These are phyloP conservation scores for Sideroxylon spinosum DNA, from an alignment of 179 eudicot genomes.

Conservation along the genomic window DNA sequence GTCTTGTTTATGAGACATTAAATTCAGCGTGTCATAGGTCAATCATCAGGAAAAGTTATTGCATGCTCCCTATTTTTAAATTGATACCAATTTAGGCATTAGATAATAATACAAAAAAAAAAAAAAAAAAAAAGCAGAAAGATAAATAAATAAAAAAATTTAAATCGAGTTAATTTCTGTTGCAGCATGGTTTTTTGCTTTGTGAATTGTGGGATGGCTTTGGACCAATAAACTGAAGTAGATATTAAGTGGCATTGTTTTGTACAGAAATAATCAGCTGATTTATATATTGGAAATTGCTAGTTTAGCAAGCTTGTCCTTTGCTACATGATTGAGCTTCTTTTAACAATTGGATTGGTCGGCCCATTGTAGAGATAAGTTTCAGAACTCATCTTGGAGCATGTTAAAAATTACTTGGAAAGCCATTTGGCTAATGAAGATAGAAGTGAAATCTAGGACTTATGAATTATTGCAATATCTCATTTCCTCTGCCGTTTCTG, in stretches of 20 bases:
- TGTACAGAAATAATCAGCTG: not conserved
- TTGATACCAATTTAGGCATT: not conserved
- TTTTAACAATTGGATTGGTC: not conserved
- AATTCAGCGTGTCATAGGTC: not conserved
- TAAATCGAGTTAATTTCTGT: not conserved
- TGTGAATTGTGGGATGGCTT: not conserved
- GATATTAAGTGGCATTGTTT: not conserved
- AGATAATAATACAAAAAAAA: not conserved
- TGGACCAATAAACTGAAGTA: not conserved
- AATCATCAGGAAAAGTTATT: not conserved
- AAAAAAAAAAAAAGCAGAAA: not conserved
- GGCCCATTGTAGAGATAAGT: not conserved
- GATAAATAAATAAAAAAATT: not conserved
- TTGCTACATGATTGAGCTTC: not conserved
- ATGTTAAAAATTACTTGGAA: not conserved
- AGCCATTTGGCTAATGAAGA: not conserved
- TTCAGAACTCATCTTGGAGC: not conserved
- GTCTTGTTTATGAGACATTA: not conserved
- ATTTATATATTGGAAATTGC: too few relatives aligned
- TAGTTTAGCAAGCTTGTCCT: not conserved
- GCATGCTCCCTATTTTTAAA: not conserved
- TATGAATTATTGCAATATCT: not conserved
- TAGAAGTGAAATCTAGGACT: too few relatives aligned
- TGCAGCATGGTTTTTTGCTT: not conserved
- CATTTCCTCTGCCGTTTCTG: conserved; percentile 19